Conservation (phyloP, 169 alveolate genomes). For the Cryptosporidium bovis region DNA sequence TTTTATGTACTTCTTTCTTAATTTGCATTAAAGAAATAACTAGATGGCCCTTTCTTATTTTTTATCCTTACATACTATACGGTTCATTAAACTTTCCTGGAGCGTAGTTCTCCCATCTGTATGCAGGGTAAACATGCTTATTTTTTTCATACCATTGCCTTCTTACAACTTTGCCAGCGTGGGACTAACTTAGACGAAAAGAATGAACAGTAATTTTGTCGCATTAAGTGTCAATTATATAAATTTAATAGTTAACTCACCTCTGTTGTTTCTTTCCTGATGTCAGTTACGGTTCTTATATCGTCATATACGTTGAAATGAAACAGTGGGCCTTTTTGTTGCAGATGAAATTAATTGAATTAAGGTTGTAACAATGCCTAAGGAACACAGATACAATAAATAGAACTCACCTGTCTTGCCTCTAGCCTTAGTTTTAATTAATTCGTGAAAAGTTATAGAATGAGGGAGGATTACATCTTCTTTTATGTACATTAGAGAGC, state of each 20-base stretch:
- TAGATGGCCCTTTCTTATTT: neutral
- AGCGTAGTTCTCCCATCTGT: constrained; percentile 80
- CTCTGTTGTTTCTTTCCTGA: constrained; percentile 77
- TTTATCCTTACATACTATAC: constrained; percentile 20
- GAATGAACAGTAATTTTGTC: neutral
- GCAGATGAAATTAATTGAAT: neutral
- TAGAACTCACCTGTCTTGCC: constrained; percentile 79
- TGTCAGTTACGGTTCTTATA: constrained; percentile 72
- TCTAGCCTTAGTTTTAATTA: constrained; percentile 79
- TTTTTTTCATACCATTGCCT: constrained; percentile 83
- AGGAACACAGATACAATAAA: neutral
- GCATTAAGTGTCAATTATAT: neutral
- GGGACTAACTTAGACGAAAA: constrained; percentile 61
- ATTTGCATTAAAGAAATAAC: neutral
- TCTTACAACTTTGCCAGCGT: constrained; percentile 82
- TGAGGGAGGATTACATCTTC: constrained; percentile 84
- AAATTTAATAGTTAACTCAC: neutral
- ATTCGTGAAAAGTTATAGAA: constrained; percentile 78
- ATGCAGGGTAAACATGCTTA: constrained; percentile 83
- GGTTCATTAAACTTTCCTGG: constrained; percentile 72
- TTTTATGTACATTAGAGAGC: constrained; percentile 80
- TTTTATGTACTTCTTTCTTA: neutral
- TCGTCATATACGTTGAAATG: constrained; percentile 79
- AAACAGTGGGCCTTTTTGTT: constrained; percentile 75
- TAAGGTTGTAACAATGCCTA: neutral